Evolutionary conservation across 2,329 filamentous ascomycete species (phyloP).

Genomic region (Ceratocystis albifundus): DNA sequence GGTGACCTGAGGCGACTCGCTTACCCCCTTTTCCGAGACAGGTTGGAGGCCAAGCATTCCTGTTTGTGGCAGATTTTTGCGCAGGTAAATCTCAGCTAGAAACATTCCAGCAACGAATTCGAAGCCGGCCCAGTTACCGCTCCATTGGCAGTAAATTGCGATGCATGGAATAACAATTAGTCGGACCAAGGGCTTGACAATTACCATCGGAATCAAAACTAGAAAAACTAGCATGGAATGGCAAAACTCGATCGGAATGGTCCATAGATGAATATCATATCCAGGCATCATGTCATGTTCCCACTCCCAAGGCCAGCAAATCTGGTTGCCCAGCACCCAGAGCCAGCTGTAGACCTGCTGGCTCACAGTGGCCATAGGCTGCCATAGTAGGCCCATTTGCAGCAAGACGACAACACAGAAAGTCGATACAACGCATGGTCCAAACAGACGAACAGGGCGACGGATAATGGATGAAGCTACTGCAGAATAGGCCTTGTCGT

Average conservation of each 20-base stretch:
- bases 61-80: constrained; percentile 26
- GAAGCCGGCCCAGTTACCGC: constrained; percentile 23
- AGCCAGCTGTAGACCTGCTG: constrained; percentile 38
- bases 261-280: constrained; percentile 51
- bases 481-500: constrained; percentile 18
- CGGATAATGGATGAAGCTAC: constrained; percentile 43
- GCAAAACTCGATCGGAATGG: constrained; percentile 50
- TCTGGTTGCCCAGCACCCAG: constrained; percentile 27
- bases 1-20: not conserved
- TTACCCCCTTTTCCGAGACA: not conserved
- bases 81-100: constrained; percentile 44
- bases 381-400: constrained; percentile 25
- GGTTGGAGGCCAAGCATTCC: constrained; percentile 14
- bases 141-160: constrained; percentile 32
- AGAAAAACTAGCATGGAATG: constrained; percentile 49
- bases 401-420: constrained; percentile 35
- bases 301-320: constrained; percentile 25
- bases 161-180: constrained; percentile 34
- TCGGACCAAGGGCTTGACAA: constrained; percentile 36
- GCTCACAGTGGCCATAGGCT: constrained; percentile 22
- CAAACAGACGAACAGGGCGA: constrained; percentile 40
- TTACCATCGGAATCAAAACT: constrained; percentile 39
- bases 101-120: constrained; percentile 43
- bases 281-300: constrained; percentile 19
- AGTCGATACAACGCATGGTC: constrained; percentile 42